Evolutionary conservation across 1,284 basidiomycete genomes (phyloP), one percentile per base, ranked within the genome.

Genomic region (Entoloma clypeatum): DNA sequence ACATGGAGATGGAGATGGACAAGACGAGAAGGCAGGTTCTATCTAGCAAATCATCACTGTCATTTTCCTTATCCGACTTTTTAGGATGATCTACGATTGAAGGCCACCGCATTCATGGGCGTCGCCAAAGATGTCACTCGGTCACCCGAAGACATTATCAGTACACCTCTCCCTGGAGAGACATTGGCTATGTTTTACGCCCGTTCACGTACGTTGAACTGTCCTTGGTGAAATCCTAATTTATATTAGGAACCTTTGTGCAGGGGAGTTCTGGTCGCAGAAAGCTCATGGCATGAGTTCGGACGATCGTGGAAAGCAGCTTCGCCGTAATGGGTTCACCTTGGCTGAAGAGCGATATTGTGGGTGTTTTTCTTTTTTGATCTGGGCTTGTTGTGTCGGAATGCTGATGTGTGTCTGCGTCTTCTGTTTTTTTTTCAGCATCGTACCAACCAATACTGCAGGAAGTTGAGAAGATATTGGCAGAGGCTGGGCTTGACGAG

Each of bases 141-240:
- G 3, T 79, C 84, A 0, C 68, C 75, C 0, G 88, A 91, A 53
- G 91, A 93, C 49, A 62, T 79, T 0, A 58, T 91, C 30, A 86
- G 84, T 45, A 94, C 92, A 0, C 93, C 93, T 0, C 69, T 86
- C 5, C 90, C 92, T 0, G 90, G 91, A n/a, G 93, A 96, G 60
- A 89, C 85, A 0, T 63, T 95, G 5, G 82, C 88, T 0, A 72
- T 76, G 60, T 95, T 95, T 62, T 96, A 93, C 57, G 79, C 85
- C 8, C 78, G 92, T 5, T 85, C 85, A 4, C 74, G 85, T 80
- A 59, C 53, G 79, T 68, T 23, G 27, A 6, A 6, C 14, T 25
- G 34, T 14, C 27, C 13, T 22, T 11, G 18, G 18, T 22, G 10
- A 29, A 24, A 7, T 17, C 24, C 14, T 23, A 5, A 18, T 36